These are phyloP conservation scores for Smallanthus sonchifolius DNA, from an alignment of 129 eudicot species.

Conservation along the genomic window DNA sequence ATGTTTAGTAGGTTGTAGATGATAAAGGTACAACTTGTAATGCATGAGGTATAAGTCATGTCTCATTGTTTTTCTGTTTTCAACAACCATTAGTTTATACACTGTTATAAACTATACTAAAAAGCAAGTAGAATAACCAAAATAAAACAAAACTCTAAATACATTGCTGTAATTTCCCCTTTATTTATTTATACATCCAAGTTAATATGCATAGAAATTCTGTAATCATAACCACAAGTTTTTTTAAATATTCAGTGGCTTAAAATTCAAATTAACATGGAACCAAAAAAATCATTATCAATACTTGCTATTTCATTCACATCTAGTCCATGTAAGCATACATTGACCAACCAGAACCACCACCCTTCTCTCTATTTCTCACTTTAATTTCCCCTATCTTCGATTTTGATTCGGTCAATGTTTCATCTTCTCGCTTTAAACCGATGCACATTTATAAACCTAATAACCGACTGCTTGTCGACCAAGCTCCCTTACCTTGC, in stretches of 20 bases:
- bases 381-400: neutral
- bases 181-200: too few species aligned
- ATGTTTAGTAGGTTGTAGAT: constrained; percentile 2
- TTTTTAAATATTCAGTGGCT: neutral
- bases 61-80: neutral
- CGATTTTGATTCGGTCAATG: neutral
- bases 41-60: neutral
- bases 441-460: constrained; percentile 20
- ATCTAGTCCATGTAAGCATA: constrained; percentile 5
- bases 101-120: too few species aligned
- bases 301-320: neutral
- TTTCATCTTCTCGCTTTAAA: constrained; percentile 15
- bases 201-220: neutral
- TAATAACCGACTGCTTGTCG: constrained; percentile 8
- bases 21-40: constrained; percentile 8
- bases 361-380: neutral
- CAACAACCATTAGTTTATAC: neutral
- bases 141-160: too few species aligned
- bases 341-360: constrained; percentile 16
- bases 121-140: too few species aligned
- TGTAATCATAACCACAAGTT: too few species aligned
- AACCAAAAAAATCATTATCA: neutral
- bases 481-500: constrained; percentile 25
- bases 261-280: neutral
- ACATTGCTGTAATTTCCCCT: too few species aligned